Evolutionary conservation across 768 basidiomycete species (phyloP).

Genomic region (Tubosaeta brunneosetosa): DNA sequence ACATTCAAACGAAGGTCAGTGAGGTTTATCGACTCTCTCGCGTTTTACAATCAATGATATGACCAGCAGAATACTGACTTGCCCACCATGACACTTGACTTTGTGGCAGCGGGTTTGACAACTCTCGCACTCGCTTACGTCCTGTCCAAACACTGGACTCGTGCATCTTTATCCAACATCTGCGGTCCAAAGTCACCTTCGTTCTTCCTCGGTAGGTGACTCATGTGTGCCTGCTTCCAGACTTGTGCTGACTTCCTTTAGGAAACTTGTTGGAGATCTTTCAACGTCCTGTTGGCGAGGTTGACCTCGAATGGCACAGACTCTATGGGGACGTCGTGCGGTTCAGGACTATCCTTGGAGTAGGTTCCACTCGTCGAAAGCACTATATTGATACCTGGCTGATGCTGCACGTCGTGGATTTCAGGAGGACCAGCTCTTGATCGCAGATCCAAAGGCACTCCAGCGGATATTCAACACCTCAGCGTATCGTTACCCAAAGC

Average conservation of each 20-base stretch:
- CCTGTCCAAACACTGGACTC: not conserved
- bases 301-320: conserved; percentile 29
- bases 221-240: too few relatives aligned
- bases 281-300: conserved; percentile 22
- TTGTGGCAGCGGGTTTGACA: not conserved
- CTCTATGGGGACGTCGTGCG: conserved; percentile 28
- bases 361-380: not conserved
- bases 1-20: too few relatives aligned
- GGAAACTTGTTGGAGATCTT: conserved; percentile 29
- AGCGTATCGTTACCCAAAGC: conserved; percentile 39
- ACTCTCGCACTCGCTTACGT: conserved; percentile 1
- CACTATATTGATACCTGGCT: not conserved
- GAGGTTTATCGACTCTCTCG: too few relatives aligned
- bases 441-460: conserved; percentile 46
- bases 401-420: not conserved
- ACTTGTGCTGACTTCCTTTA: conserved; percentile 11
- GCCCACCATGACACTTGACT: not conserved
- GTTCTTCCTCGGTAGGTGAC: conserved; percentile 13
- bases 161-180: conserved; percentile 12
- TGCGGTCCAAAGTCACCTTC: conserved; percentile 21
- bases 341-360: conserved; percentile 26
- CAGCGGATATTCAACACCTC: conserved; percentile 35
- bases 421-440: conserved; percentile 41
- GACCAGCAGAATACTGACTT: too few relatives aligned
- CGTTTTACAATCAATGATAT: too few relatives aligned